Base-by-base conservation (phyloP, 1,284 basidiomycete genomes). In the Puccinia brachypodii region DNA sequence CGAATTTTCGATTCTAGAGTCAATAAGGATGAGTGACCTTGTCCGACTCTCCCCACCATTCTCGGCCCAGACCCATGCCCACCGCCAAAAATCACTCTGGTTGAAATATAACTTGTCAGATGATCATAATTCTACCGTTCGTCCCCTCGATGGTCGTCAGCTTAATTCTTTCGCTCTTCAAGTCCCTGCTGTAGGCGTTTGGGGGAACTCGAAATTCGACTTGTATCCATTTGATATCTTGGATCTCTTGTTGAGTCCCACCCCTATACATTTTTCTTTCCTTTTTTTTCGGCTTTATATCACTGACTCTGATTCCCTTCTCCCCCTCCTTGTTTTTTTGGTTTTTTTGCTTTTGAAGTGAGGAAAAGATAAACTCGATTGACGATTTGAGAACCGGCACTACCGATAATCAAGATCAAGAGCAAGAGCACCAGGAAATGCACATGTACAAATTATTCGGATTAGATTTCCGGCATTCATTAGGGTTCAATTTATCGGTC, bases 151-250 rank as follows among this genome's bases (percentile, higher is more conserved):
- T 69, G 22, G 0, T 25, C 1, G 2, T 14, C 69, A 72, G 16
- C 69, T 72, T 25, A 72, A 72, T 22, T 50, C 44, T 31, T 56
- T 72, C 44, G 69, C 69, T 16, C 69, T 72, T 1, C 69, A 72
- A 72, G 36, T 72, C 69, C 69, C 69, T 16, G 50, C 44, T 9
- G 44, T 38, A 0, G 69, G 69, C 31, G 28, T 33, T 11, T 72
- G 69, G 69, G 69, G 69, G 0, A 50, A 72, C 50, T 14, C 69
- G 0, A 53, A 14, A 11, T 53, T 53, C 28, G 47, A 56, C 36
- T 36, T 72, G 47, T 13, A 2, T 16, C 31, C 44, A 2, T 33
- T 31, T 6, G 47, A 72, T 22, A 72, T 56, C 50, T 33, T 50
- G 47, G 13, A 31, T 1, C 44, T 72, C 42, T 72, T 72, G 69